These are phyloP conservation scores for Arthrobotrys sphaeroides DNA, from an alignment of 2,329 filamentous ascomycete genomes.

Conservation along the genomic window DNA sequence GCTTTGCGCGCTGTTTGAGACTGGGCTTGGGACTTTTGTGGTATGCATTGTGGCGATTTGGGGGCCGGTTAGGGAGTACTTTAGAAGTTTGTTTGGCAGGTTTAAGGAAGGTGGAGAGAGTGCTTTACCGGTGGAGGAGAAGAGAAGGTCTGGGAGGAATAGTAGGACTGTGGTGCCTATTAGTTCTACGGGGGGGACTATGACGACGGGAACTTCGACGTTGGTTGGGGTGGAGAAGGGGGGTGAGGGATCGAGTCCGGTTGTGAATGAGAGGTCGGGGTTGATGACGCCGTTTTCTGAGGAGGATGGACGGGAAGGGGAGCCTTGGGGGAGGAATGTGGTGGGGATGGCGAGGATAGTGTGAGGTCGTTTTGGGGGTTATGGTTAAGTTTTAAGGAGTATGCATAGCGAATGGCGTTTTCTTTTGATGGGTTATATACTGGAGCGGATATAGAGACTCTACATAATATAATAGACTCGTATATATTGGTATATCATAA, in stretches of 20 bases:
- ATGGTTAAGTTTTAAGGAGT: not conserved
- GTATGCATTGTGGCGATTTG: constrained; percentile 45
- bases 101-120: constrained; percentile 6
- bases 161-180: constrained; percentile 4
- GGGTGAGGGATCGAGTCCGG: not conserved
- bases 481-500: no score
- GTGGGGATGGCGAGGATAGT: not conserved
- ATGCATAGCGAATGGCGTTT: constrained; percentile 32
- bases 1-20: constrained; percentile 47
- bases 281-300: constrained; percentile 8
- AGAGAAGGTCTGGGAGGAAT: constrained; percentile 14
- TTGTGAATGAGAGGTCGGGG: constrained; percentile 28
- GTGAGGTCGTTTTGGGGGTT: not conserved
- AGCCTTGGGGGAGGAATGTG: constrained; percentile 31
- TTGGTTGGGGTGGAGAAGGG: constrained; percentile 16
- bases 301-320: constrained; percentile 1
- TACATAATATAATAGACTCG: not conserved
- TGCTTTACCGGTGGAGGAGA: constrained; percentile 3
- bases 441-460: not conserved
- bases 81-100: not conserved
- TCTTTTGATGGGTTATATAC: not conserved
- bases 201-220: constrained; percentile 28
- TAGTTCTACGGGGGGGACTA: constrained; percentile 11
- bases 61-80: constrained; percentile 38
- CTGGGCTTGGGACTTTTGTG: constrained; percentile 40